Conservation (phyloP, 257 asterid genomes). For the Salvia rosmarinus region DNA sequence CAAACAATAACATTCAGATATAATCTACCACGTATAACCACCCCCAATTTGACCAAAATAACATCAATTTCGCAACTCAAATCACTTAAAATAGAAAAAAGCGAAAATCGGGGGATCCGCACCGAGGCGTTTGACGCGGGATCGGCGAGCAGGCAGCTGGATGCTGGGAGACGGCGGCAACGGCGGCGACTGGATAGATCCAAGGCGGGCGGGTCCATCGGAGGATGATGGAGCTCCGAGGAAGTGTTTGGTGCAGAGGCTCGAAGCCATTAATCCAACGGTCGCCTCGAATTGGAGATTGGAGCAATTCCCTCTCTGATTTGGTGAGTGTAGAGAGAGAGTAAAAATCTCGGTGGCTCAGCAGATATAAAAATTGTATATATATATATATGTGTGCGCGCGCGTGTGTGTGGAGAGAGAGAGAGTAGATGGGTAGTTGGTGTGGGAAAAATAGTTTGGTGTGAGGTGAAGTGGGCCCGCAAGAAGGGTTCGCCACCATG, state of each 20-base stretch:
- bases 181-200: conserved; percentile 58
- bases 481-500: conserved; percentile 6
- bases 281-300: conserved; percentile 25
- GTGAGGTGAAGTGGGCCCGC: conserved; percentile 16
- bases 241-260: conserved; percentile 63
- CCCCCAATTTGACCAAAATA: conserved; percentile 5
- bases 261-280: conserved; percentile 60
- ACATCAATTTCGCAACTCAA: not conserved
- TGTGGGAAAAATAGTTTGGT: conserved; percentile 32
- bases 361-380: not conserved
- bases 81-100: not conserved
- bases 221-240: conserved; percentile 61
- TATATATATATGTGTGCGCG: not conserved
- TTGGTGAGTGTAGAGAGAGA: conserved; percentile 32
- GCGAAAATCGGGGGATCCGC: conserved; percentile 2
- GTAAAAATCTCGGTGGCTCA: conserved; percentile 17
- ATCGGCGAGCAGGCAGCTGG: conserved; percentile 58
- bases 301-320: conserved; percentile 29
- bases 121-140: conserved; percentile 71
- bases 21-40: conserved; percentile 7
- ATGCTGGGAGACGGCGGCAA: conserved; percentile 45
- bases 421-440: conserved; percentile 32
- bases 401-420: not conserved
- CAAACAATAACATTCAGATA: not conserved
- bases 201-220: conserved; percentile 54